These are phyloP conservation scores for Polyporus tsugae DNA, from an alignment of 1,284 basidiomycete species.

Conservation along the genomic window DNA sequence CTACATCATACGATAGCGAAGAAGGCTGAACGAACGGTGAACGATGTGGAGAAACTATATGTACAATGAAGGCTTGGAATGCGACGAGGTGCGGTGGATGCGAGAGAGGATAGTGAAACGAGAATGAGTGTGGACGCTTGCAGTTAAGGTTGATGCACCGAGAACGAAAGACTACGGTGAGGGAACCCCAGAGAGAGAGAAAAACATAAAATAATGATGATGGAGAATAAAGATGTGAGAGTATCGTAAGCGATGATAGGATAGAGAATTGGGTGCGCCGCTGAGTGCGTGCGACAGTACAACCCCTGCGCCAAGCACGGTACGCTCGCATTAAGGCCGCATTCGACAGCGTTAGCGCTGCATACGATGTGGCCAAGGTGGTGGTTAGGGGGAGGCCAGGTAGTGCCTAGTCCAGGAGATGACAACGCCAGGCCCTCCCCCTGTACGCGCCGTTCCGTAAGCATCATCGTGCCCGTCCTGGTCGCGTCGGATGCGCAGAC, in stretches of 20 bases:
- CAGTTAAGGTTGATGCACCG: background rate
- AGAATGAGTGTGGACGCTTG: conserved; percentile 14
- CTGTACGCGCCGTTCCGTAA: background rate
- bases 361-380: background rate
- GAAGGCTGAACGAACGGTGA: background rate
- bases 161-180: background rate
- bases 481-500: conserved; percentile 4
- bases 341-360: background rate
- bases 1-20: conserved; percentile 16
- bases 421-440: background rate
- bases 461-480: background rate
- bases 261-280: conserved; percentile 8
- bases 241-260: conserved; percentile 9
- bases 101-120: background rate
- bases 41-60: background rate
- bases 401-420: conserved; percentile 4
- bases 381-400: background rate
- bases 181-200: background rate
- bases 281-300: background rate
- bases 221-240: conserved; percentile 16
- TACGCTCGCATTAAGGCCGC: background rate
- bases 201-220: conserved; percentile 12
- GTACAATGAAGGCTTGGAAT: conserved; percentile 1
- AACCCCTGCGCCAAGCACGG: too few relatives aligned
- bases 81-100: background rate